These are phyloP conservation scores for Hemisphaericaspora lyxosophila DNA, from an alignment of 1,139 yeast species.

Conservation along the genomic window DNA sequence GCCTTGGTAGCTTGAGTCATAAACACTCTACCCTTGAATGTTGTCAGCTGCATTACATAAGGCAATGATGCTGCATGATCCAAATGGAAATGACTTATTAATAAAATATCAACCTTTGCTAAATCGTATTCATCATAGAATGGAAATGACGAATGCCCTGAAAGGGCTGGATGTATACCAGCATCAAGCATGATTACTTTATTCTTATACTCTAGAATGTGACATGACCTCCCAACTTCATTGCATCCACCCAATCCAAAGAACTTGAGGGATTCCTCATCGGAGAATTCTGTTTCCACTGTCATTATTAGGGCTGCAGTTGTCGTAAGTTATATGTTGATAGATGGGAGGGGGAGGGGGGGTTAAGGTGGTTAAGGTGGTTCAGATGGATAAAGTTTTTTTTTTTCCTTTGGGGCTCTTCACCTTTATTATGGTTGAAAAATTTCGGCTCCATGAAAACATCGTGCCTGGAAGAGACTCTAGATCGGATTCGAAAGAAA, in stretches of 20 bases:
- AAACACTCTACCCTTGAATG: slow-evolving; percentile 89
- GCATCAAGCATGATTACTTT: slow-evolving; percentile 98
- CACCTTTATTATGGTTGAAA: too few species aligned
- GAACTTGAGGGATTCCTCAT: slow-evolving; percentile 56
- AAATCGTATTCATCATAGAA: slow-evolving; percentile 93
- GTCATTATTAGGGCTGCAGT: too few species aligned
- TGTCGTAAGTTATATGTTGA: too few species aligned
- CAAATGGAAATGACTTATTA: slow-evolving; percentile 91
- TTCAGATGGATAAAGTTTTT: too few species aligned
- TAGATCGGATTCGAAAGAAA: too few species aligned
- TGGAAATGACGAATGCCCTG: slow-evolving; percentile 89
- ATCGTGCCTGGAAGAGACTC: too few species aligned
- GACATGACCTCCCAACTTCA: slow-evolving; percentile 97
- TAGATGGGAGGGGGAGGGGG: too few species aligned
- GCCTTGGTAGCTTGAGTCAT: slow-evolving; percentile 99
- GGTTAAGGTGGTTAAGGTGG: too few species aligned
- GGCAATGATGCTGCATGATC: slow-evolving; percentile 98
- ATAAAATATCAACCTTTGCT: slow-evolving; percentile 77
- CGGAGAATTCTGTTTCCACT: slow-evolving; percentile 18
- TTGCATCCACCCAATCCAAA: slow-evolving; percentile 99
- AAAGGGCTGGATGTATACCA: slow-evolving; percentile 94
- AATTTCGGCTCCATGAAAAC: too few species aligned
- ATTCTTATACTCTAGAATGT: slow-evolving; percentile 86
- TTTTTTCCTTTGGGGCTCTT: too few species aligned
- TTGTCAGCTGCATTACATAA: slow-evolving; percentile 96